These are phyloP conservation scores for Picochlorum sp. DNA, from an alignment of 139 green algal species.

Conservation along the genomic window DNA sequence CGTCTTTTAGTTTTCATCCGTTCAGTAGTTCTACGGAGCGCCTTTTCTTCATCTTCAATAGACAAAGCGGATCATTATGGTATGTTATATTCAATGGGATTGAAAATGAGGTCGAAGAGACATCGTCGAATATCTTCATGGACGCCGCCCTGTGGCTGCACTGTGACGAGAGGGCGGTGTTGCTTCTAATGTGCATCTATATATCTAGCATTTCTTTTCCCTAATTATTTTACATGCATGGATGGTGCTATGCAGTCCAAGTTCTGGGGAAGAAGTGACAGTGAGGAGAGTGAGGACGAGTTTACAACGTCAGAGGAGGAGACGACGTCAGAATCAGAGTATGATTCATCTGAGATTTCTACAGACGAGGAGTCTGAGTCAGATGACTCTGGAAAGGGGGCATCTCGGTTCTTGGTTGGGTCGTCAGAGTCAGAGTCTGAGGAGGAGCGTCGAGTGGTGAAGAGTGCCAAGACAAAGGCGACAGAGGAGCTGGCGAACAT, in stretches of 20 bases:
- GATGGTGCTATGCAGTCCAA: constrained; percentile 40
- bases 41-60: too few relatives aligned
- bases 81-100: too few relatives aligned
- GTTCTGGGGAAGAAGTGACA: constrained; percentile 58
- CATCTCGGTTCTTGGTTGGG: constrained; percentile 61
- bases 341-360: constrained; percentile 24
- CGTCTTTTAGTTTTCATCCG: too few relatives aligned
- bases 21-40: too few relatives aligned
- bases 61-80: too few relatives aligned
- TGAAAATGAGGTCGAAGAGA: too few relatives aligned
- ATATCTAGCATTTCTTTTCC: too few relatives aligned
- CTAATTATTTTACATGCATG: too few relatives aligned
- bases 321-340: constrained; percentile 19
- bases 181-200: too few relatives aligned
- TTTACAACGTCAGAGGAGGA: constrained; percentile 21
- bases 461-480: constrained; percentile 76
- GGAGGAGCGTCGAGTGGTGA: constrained; percentile 70
- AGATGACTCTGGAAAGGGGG: constrained; percentile 31
- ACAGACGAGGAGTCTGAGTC: constrained; percentile 18
- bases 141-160: too few relatives aligned
- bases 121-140: too few relatives aligned
- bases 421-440: constrained; percentile 69
- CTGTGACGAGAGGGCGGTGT: too few relatives aligned
- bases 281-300: constrained; percentile 47
- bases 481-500: constrained; percentile 70